Evolutionary conservation across 805 yeast genomes (phyloP).

Genomic region (Suhomyces sp.): DNA sequence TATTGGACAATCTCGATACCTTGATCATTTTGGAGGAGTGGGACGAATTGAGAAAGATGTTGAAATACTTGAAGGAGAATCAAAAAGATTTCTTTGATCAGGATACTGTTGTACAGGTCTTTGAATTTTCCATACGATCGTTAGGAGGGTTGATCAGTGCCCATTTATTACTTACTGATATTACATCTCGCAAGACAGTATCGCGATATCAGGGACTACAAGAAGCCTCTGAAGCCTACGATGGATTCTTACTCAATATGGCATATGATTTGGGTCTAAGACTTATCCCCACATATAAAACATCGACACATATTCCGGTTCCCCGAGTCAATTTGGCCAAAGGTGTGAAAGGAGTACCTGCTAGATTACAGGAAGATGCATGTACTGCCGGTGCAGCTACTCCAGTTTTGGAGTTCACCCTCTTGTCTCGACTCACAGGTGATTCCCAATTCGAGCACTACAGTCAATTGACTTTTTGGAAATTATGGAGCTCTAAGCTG

Average conservation of each 20-base stretch:
- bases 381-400: slow-evolving; percentile 89
- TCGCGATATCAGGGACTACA: slow-evolving; percentile 35
- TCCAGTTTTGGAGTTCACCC: slow-evolving; percentile 75
- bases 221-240: slow-evolving; percentile 43
- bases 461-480: slow-evolving; percentile 62
- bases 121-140: slow-evolving; percentile 80
- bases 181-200: too few species aligned
- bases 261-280: slow-evolving; percentile 78
- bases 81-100: slow-evolving; percentile 53
- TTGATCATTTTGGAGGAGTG: slow-evolving; percentile 70
- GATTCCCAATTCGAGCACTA: slow-evolving; percentile 67
- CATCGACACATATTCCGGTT: slow-evolving; percentile 65
- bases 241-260: slow-evolving; percentile 67
- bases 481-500: slow-evolving; percentile 68
- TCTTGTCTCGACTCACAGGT: slow-evolving; percentile 72
- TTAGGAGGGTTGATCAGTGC: slow-evolving; percentile 80
- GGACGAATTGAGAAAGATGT: slow-evolving; percentile 44
- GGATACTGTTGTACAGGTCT: slow-evolving; percentile 79
- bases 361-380: slow-evolving; percentile 55
- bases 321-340: slow-evolving; percentile 70
- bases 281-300: slow-evolving; percentile 66
- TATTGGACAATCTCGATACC: slow-evolving; percentile 79
- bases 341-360: slow-evolving; percentile 51
- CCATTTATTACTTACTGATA: slow-evolving; percentile 53
- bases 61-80: slow-evolving; percentile 30